These are phyloP conservation scores for Xylaria sp. DNA, from an alignment of 2,329 filamentous ascomycete species.

Conservation along the genomic window DNA sequence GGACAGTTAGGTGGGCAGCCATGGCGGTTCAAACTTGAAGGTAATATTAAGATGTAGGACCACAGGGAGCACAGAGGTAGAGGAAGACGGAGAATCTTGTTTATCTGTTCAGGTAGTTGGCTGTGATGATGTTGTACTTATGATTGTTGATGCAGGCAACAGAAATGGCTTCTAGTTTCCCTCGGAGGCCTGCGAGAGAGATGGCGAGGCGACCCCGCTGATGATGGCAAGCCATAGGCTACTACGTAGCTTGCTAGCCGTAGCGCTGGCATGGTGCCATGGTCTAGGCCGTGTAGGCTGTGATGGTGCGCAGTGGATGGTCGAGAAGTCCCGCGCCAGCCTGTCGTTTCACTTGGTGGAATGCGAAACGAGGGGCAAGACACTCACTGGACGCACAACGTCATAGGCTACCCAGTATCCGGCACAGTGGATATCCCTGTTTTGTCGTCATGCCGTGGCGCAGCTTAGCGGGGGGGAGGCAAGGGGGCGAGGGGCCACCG, in stretches of 20 bases:
- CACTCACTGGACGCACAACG: neutral
- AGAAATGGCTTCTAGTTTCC: neutral
- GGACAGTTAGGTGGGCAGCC: slow-evolving; percentile 69
- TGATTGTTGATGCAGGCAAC: too few species aligned
- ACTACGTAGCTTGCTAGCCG: too few species aligned
- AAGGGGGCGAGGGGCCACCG: too few species aligned
- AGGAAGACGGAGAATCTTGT: neutral
- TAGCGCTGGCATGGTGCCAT: too few species aligned
- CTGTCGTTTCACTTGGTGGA: neutral
- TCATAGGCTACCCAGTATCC: neutral
- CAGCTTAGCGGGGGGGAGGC: neutral
- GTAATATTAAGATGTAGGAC: neutral
- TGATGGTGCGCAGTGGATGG: too few species aligned
- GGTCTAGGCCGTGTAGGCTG: too few species aligned
- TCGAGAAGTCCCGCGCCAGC: too few species aligned
- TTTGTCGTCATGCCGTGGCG: slow-evolving; percentile 13
- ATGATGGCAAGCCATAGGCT: too few species aligned
- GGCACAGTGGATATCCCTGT: neutral
- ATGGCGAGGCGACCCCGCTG: neutral
- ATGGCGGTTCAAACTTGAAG: too few species aligned
- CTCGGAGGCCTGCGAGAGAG: slow-evolving; percentile 3
- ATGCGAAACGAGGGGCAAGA: slow-evolving; percentile 13
- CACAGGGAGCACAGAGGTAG: neutral
- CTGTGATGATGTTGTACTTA: neutral
- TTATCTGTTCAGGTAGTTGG: too few species aligned